phyloP scores from a whole-genome alignment of 179 eudicot species.

The Silene vulgaris region DNA sequence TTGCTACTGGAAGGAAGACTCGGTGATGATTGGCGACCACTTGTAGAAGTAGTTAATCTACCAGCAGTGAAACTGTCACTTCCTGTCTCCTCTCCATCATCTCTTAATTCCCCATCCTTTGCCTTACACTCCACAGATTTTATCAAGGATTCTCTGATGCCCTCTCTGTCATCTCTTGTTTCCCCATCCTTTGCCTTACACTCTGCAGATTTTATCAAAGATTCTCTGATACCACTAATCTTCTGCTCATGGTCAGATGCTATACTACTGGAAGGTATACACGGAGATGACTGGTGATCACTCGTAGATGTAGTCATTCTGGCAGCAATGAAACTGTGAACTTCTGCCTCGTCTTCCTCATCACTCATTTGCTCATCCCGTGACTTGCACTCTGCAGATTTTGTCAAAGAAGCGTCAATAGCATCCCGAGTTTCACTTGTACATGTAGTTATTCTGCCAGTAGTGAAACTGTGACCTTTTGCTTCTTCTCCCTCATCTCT shows the following conservation, averaged over 20 bases:
- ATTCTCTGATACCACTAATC: slow-evolving; percentile 19
- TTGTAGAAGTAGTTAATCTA: slow-evolving; percentile 21
- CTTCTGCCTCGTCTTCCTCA: not conserved
- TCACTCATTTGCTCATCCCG: not conserved
- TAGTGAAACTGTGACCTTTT: not conserved
- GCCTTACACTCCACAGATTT: not conserved
- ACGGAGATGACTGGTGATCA: slow-evolving; percentile 11
- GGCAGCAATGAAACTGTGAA: slow-evolving; percentile 7
- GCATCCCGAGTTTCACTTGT: not conserved
- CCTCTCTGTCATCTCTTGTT: not conserved
- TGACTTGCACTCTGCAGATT: not conserved
- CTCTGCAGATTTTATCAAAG: not conserved
- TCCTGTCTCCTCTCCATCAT: not conserved
- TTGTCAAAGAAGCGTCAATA: not conserved
- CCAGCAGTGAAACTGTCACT: slow-evolving; percentile 12
- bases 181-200: not conserved
- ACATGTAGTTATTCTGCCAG: no score
- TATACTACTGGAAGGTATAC: not conserved
- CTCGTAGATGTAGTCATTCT: slow-evolving; percentile 22
- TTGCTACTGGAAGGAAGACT: not conserved
- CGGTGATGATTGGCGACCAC: slow-evolving; percentile 13
- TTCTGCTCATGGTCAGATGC: slow-evolving; percentile 14
- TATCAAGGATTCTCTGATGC: not conserved
- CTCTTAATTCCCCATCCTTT: not conserved
- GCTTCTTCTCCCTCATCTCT: slow-evolving; percentile 20